Percentiles rank a stretch among this genome's conserved stretches.
Conservation (phyloP, 2,329 filamentous ascomycete species). For the Microdochium nivale region DNA sequence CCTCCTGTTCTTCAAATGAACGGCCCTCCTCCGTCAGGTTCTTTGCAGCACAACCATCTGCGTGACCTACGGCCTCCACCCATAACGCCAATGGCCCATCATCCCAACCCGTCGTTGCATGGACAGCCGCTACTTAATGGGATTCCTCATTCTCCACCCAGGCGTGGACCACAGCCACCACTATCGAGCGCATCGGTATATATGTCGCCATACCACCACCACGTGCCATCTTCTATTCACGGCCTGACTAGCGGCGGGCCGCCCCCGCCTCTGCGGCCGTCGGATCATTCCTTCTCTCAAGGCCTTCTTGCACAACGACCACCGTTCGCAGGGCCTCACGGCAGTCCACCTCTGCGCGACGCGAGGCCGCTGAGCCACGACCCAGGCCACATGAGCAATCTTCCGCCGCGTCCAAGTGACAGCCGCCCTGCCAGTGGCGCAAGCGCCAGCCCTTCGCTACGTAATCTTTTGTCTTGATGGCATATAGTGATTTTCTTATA, state of each 20-base stretch:
- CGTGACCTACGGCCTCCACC: slow-evolving; percentile 42
- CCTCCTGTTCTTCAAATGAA: slow-evolving; percentile 44
- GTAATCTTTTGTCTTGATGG: slow-evolving; percentile 58
- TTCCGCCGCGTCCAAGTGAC: slow-evolving; percentile 21
- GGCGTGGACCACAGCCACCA: slow-evolving; percentile 32
- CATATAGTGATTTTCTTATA: slow-evolving; percentile 4
- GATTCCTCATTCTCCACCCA: slow-evolving; percentile 39
- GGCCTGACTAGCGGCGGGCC: slow-evolving; percentile 29
- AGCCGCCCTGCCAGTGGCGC: slow-evolving; percentile 48
- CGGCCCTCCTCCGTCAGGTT: slow-evolving; percentile 23
- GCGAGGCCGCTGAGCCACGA: slow-evolving; percentile 22
- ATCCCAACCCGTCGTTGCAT: slow-evolving; percentile 33
- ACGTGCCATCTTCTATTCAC: slow-evolving; percentile 18
- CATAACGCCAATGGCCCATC: slow-evolving; percentile 30
- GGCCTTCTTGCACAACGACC: slow-evolving; percentile 31
- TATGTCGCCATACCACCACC: slow-evolving; percentile 23
- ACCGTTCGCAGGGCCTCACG: slow-evolving; percentile 32
- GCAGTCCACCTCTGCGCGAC: slow-evolving; percentile 36
- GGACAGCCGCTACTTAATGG: slow-evolving; percentile 33
- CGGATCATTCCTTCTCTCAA: slow-evolving; percentile 37
- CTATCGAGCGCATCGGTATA: slow-evolving; percentile 29
- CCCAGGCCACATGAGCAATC: slow-evolving; percentile 17
- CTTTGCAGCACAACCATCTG: slow-evolving; percentile 23
- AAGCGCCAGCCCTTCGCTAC: slow-evolving; percentile 67
- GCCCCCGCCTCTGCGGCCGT: slow-evolving; percentile 28